A percentile compares a stretch with the other conserved stretches of the same genome.
Conservation (phyloP, 768 basidiomycete species). For the Cystofilobasidium capitatum region DNA sequence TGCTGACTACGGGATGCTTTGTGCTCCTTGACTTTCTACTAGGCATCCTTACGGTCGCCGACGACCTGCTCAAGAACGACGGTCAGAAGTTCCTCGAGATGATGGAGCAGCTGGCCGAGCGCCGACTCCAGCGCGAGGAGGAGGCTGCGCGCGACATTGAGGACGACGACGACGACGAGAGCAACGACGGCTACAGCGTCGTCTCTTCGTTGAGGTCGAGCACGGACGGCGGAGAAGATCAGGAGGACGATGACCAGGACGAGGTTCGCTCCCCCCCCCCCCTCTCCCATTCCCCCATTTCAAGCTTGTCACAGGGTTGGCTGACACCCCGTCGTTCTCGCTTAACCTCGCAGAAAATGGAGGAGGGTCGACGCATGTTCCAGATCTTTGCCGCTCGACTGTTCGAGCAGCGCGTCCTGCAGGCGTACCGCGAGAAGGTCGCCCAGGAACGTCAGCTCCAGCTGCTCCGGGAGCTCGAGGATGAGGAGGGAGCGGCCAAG, state of each 20-base stretch:
- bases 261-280: slow-evolving; percentile 37
- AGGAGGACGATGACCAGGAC: slow-evolving; percentile 36
- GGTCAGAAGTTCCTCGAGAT: slow-evolving; percentile 99
- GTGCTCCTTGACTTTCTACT: not conserved
- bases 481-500: slow-evolving; percentile 76
- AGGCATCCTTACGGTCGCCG: slow-evolving; percentile 95
- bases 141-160: slow-evolving; percentile 50
- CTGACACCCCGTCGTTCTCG: not conserved
- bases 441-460: slow-evolving; percentile 92
- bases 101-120: slow-evolving; percentile 98
- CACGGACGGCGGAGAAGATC: slow-evolving; percentile 21
- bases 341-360: slow-evolving; percentile 91
- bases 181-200: slow-evolving; percentile 52
- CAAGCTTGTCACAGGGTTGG: no score
- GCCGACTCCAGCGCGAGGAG: slow-evolving; percentile 84
- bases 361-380: slow-evolving; percentile 99
- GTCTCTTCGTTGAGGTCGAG: slow-evolving; percentile 51
- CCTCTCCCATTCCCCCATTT: not conserved
- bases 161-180: slow-evolving; percentile 52
- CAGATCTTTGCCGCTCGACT: slow-evolving; percentile 98
- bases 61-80: slow-evolving; percentile 96
- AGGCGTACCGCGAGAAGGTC: slow-evolving; percentile 91
- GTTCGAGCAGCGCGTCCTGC: slow-evolving; percentile 97
- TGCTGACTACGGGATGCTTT: not conserved
- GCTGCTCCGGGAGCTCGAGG: slow-evolving; percentile 85